Conservation (phyloP, 305 asterid genomes). For the Andrographis paniculata region DNA sequence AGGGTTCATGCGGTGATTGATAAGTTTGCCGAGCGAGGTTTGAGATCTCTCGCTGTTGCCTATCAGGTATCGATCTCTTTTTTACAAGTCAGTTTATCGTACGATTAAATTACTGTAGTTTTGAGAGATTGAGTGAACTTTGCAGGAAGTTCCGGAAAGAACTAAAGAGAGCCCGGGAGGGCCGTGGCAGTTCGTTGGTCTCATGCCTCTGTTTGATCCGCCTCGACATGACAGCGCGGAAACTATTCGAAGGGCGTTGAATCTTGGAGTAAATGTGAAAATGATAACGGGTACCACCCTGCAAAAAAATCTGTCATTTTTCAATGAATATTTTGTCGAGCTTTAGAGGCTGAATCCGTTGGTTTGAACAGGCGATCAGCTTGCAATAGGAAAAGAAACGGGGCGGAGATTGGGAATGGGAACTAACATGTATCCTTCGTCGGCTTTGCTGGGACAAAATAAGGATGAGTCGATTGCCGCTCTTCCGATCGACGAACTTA, state of each 20-base stretch:
- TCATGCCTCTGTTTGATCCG: slow-evolving; percentile 75
- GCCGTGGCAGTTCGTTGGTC: slow-evolving; percentile 71
- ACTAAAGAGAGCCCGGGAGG: slow-evolving; percentile 65
- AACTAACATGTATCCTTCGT: too few species aligned
- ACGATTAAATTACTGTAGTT: slow-evolving; percentile 8
- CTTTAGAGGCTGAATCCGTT: neutral
- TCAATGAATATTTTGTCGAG: neutral
- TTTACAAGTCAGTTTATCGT: neutral
- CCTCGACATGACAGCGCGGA: slow-evolving; percentile 79
- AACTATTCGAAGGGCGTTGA: slow-evolving; percentile 63
- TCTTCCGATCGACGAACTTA: too few species aligned
- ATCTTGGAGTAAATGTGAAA: slow-evolving; percentile 80
- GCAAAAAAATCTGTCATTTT: too few species aligned
- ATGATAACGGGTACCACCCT: slow-evolving; percentile 56
- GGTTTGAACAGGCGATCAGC: slow-evolving; percentile 74
- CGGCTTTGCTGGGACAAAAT: too few species aligned
- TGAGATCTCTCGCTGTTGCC: slow-evolving; percentile 71
- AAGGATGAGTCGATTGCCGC: too few species aligned
- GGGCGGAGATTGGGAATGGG: slow-evolving; percentile 88
- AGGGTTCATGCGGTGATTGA: slow-evolving; percentile 73
- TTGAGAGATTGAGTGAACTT: slow-evolving; percentile 2
- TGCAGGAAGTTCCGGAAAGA: slow-evolving; percentile 74
- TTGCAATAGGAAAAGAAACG: slow-evolving; percentile 97
- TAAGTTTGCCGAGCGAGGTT: slow-evolving; percentile 74
- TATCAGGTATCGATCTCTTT: slow-evolving; percentile 43